Base-by-base conservation (phyloP, 805 yeast species). In the Wickerhamiella azyma region DNA sequence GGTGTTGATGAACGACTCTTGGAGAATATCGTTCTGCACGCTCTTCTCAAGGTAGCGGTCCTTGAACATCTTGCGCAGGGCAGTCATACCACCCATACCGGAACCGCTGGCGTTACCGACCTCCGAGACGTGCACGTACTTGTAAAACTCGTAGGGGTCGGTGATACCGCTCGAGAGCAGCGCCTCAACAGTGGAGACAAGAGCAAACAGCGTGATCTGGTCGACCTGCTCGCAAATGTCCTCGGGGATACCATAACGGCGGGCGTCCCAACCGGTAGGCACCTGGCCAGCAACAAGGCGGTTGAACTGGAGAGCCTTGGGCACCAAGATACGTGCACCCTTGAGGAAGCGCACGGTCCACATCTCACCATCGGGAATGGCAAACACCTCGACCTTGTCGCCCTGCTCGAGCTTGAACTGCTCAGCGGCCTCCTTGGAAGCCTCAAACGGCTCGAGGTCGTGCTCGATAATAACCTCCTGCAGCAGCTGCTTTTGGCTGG, bases 41-140 rank as follows among this genome's bases (percentile, higher is more conserved):
- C 95, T 96, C 67, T 73, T 73, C 65, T 92, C 99, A 57, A 76
- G 70, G 71, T 74, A 92, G 70, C 99, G 80, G 62, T 89, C 95
- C 67, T 76, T 86, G 74, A 86, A 92, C 97, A 92, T 92, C 58
- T 96, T 96, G 66, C 94, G 84, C 62, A 92, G 70, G 45, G 99
- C 98, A 57, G 82, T 65, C 59, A 89, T 94, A 81, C 99, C 99
- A 69, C 99, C 99, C 94, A 92, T 89, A 77, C 99, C 99, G 48
- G 96, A 86, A 72, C 99, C 99, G 41, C 95, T 82, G 75, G 97
- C 88, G 76, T 89, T 94, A 72, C 98, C 99, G 56, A 92, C 86
- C 69, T 92, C 97, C 40, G 97, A 86, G 48, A 92, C 94, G 66
- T 92, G 99, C 43, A 94, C 94, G 64, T 92, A 94, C 70, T 89